Evolutionary conservation across 2,329 filamentous ascomycete species (phyloP).

Genomic region (Xylaria sp.): DNA sequence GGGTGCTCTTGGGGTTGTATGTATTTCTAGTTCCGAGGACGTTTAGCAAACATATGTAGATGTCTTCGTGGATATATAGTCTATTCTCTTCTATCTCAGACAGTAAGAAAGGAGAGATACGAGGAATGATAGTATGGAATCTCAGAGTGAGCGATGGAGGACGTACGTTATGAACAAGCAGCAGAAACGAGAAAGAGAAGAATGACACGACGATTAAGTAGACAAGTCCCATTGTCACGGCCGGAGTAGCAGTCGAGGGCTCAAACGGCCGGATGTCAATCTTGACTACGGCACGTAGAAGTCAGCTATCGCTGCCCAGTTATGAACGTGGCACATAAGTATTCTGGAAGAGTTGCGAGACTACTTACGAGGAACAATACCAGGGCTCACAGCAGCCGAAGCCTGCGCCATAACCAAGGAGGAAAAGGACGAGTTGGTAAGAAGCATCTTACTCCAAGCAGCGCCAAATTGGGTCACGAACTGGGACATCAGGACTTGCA

Average conservation of each 20-base stretch:
- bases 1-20: conserved; percentile 65
- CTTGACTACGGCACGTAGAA: conserved; percentile 23
- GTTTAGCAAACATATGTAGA: neutral
- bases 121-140: too few species aligned
- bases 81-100: neutral
- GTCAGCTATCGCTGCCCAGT: neutral
- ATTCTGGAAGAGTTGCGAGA: neutral
- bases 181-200: conserved; percentile 73
- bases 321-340: neutral
- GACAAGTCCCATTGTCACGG: conserved; percentile 71
- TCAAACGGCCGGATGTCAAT: conserved; percentile 69
- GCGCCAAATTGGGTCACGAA: conserved; percentile 61
- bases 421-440: conserved; percentile 54
- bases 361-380: conserved; percentile 40
- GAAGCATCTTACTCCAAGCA: conserved; percentile 54
- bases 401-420: conserved; percentile 47
- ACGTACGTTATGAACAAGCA: conserved; percentile 67
- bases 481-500: conserved; percentile 59
- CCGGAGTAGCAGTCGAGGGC: conserved; percentile 64
- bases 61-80: neutral
- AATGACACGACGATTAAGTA: conserved; percentile 76
- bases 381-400: neutral
- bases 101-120: neutral
- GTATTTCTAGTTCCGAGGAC: conserved; percentile 54
- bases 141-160: neutral